A percentile compares a stretch with the other conserved stretches of the same genome.
Evolutionary conservation across 1,284 basidiomycete species (phyloP).

Genomic region (Naganishia cerealis): DNA sequence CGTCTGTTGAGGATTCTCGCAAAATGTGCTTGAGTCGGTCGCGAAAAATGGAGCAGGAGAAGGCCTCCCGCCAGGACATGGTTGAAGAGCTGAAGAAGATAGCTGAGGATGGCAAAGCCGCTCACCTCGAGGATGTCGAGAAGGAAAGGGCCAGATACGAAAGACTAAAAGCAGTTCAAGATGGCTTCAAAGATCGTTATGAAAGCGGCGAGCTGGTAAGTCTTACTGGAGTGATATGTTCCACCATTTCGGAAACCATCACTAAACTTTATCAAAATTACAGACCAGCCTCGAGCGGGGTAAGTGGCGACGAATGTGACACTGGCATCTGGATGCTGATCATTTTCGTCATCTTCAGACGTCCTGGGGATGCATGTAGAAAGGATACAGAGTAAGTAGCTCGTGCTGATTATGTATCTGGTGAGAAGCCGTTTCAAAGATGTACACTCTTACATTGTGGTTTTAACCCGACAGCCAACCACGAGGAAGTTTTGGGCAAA

Average conservation of each 20-base stretch:
- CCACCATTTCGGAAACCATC: not conserved
- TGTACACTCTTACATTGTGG: not conserved
- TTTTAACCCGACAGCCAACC: not conserved
- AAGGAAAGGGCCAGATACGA: conserved; percentile 8
- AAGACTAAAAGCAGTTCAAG: conserved; percentile 6
- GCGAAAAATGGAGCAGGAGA: not conserved
- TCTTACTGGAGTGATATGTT: not conserved
- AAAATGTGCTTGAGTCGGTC: not conserved
- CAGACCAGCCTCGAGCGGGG: conserved; percentile 15
- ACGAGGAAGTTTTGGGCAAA: conserved; percentile 2
- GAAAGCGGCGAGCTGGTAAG: conserved; percentile 16
- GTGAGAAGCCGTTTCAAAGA: not conserved
- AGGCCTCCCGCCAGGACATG: not conserved
- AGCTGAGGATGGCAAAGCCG: conserved; percentile 17
- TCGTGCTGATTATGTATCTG: not conserved
- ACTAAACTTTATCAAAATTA: not conserved
- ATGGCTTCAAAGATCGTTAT: conserved; percentile 17
- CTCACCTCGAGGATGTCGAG: conserved; percentile 17
- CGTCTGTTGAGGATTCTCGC: not conserved
- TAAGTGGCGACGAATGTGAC: not conserved
- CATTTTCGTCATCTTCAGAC: not conserved
- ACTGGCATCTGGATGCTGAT: not conserved
- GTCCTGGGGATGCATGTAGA: conserved; percentile 8
- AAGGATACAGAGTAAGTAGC: conserved; percentile 6
- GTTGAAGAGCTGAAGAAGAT: conserved; percentile 9